These are phyloP conservation scores for Graphium sp. DNA, from an alignment of 2,329 filamentous ascomycete species.

Conservation along the genomic window DNA sequence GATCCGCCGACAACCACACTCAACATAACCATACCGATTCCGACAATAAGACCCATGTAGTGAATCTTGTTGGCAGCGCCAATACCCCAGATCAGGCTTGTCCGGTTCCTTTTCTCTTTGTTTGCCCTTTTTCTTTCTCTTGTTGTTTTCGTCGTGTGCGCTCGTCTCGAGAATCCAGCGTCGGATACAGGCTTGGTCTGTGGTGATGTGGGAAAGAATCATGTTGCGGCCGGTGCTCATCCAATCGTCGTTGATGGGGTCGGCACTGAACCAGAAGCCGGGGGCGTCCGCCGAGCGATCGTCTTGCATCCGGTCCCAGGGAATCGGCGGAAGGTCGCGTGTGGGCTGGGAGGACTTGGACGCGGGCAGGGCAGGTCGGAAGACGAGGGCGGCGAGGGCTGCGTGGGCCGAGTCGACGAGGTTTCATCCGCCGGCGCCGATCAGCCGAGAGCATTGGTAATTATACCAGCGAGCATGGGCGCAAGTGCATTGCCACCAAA, in stretches of 20 bases:
- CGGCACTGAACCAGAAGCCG: not conserved
- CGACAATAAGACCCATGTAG: conserved; percentile 15
- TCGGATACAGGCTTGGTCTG: too few species aligned
- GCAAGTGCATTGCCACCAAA: conserved; percentile 24
- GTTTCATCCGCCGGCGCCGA: too few species aligned
- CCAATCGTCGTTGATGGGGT: conserved; percentile 8
- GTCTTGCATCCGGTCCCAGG: not conserved
- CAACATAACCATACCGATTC: conserved; percentile 13
- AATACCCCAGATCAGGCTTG: conserved; percentile 27
- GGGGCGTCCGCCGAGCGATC: not conserved
- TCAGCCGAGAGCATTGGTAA: conserved; percentile 21
- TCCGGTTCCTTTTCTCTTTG: conserved; percentile 11
- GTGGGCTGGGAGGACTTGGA: conserved; percentile 47
- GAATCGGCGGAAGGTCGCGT: conserved; percentile 1
- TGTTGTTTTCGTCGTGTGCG: too few species aligned
- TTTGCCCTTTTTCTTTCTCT: too few species aligned
- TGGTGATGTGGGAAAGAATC: not conserved
- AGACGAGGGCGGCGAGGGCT: conserved; percentile 15
- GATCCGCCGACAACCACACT: conserved; percentile 15
- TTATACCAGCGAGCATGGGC: conserved; percentile 25
- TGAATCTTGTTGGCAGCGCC: conserved; percentile 16
- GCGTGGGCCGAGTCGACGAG: conserved; percentile 24
- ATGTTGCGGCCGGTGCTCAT: not conserved
- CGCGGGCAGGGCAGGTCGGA: conserved; percentile 35
- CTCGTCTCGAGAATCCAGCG: too few species aligned